phyloP scores from a whole-genome alignment of 345 rosid species.

The Rhizophora apiculata region DNA sequence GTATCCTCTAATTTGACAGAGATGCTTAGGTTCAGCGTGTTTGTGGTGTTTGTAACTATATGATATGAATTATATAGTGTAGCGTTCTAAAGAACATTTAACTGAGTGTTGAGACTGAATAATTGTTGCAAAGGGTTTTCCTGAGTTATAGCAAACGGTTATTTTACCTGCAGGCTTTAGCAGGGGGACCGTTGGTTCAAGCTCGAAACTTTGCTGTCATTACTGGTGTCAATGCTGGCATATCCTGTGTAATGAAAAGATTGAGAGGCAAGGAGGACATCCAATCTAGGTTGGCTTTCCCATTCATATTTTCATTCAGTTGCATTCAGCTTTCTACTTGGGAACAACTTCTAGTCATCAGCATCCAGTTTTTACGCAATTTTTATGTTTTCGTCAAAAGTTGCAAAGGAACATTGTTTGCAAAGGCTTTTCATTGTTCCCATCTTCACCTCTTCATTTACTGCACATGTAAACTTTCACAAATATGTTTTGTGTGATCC shows the following conservation, averaged over 20 bases:
- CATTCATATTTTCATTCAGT: neutral
- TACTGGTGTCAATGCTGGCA: conserved; percentile 92
- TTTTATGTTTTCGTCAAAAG: no score
- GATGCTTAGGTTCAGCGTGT: no score
- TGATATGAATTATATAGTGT: neutral
- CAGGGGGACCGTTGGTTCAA: conserved; percentile 88
- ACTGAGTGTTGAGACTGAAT: neutral
- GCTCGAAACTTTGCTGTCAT: conserved; percentile 96
- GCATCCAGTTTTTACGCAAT: neutral
- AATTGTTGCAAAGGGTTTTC: neutral
- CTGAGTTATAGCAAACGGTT: neutral
- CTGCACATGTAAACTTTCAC: no score
- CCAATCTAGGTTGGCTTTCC: conserved; percentile 61
- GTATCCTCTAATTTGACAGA: no score
- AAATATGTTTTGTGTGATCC: no score
- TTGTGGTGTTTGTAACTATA: no score
- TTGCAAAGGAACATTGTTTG: no score
- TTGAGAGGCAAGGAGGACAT: conserved; percentile 95
- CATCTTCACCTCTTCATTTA: no score
- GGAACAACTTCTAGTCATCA: neutral
- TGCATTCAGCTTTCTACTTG: neutral
- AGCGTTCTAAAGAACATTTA: neutral
- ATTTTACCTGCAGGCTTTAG: conserved; percentile 51
- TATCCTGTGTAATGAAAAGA: conserved; percentile 77
- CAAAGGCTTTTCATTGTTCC: no score